phyloP scores from a whole-genome alignment of 306 rosid species.

The Gynostemma pentaphyllum region DNA sequence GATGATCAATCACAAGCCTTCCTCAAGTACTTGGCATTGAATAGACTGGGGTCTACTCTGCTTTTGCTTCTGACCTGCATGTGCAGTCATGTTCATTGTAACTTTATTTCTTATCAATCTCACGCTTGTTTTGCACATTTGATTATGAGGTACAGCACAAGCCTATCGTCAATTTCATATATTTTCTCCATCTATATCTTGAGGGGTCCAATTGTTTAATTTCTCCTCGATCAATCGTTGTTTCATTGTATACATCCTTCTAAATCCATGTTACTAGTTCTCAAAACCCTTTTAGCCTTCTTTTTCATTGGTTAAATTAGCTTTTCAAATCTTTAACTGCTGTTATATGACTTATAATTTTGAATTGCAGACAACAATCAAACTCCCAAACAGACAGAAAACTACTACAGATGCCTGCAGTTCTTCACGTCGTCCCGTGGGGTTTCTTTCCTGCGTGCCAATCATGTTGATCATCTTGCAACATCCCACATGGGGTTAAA shows the following conservation, averaged over 20 bases:
- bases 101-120: slow-evolving; percentile 1
- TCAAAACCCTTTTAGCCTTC: background rate
- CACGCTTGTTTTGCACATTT: slow-evolving; percentile 2
- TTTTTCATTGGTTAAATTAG: background rate
- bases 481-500: slow-evolving; percentile 1
- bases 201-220: slow-evolving; percentile 3
- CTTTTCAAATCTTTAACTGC: background rate
- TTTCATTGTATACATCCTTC: slow-evolving; percentile 2
- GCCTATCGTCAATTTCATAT: slow-evolving; percentile 10
- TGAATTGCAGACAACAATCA: background rate
- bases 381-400: slow-evolving; percentile 8
- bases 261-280: slow-evolving; percentile 5
- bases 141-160: slow-evolving; percentile 9
- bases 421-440: background rate
- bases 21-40: slow-evolving; percentile 2
- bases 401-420: background rate
- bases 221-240: slow-evolving; percentile 1
- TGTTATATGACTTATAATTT: background rate
- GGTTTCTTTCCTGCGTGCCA: background rate
- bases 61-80: slow-evolving; percentile 10
- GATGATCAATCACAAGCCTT: slow-evolving; percentile 6
- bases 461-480: background rate
- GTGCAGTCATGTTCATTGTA: slow-evolving; percentile 13
- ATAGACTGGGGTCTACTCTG: slow-evolving; percentile 4
- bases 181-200: background rate